Evolutionary conservation across 2,329 filamentous ascomycete genomes (phyloP).

Genomic region (Blastomyces gilchristii): DNA sequence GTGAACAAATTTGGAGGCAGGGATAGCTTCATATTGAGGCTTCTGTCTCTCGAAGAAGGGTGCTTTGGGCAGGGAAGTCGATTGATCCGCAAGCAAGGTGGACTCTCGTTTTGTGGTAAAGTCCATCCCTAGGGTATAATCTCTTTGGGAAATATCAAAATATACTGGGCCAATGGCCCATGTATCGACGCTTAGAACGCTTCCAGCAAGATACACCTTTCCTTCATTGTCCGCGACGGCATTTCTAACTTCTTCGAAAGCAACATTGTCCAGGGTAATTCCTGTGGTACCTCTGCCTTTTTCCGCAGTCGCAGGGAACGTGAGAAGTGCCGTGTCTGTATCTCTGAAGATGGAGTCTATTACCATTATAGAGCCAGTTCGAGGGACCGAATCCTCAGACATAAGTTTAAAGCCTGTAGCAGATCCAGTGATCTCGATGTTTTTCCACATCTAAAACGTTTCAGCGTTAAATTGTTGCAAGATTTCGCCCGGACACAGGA

Average conservation of each 20-base stretch:
- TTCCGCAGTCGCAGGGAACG: background rate
- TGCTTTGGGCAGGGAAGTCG: conserved; percentile 2
- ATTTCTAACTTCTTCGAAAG: conserved; percentile 5
- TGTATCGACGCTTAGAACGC: conserved; percentile 4
- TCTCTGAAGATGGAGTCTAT: conserved; percentile 6
- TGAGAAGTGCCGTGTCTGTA: conserved; percentile 5
- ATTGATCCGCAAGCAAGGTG: background rate
- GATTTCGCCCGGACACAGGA: background rate
- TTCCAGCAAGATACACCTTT: conserved; percentile 7
- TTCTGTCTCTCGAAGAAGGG: conserved; percentile 12
- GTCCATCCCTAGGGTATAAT: background rate
- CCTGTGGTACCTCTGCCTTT: conserved; percentile 5
- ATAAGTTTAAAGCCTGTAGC: conserved; percentile 5
- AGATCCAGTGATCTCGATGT: conserved; percentile 5
- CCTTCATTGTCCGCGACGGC: conserved; percentile 7
- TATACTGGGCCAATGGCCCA: conserved; percentile 8
- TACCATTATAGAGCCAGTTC: conserved; percentile 4
- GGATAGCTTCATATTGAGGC: conserved; percentile 13
- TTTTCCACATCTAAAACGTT: conserved; percentile 7
- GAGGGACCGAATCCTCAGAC: conserved; percentile 4
- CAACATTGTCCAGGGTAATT: conserved; percentile 10
- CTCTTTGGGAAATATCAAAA: conserved; percentile 3
- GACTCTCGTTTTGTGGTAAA: background rate
- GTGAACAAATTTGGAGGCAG: conserved; percentile 3
- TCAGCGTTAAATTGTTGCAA: background rate